Conservation (phyloP, 2,329 filamentous ascomycete species). For the Geosmithia morbida region DNA sequence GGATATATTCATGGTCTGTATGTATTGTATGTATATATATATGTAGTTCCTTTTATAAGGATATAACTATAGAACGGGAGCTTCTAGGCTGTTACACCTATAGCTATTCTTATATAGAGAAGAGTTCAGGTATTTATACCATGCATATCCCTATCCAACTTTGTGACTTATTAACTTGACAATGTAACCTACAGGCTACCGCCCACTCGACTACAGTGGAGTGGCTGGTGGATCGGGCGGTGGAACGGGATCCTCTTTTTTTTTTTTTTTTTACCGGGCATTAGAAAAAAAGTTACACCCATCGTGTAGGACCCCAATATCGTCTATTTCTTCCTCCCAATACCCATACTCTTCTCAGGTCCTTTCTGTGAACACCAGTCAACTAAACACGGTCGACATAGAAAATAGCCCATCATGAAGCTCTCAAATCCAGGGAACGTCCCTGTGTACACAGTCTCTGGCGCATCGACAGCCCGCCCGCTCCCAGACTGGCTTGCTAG, state of each 20-base stretch:
- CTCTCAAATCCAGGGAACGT: constrained; percentile 70
- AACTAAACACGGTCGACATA: neutral
- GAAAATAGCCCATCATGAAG: constrained; percentile 42
- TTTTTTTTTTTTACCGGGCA: neutral
- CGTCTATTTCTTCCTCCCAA: neutral
- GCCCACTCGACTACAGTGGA: neutral
- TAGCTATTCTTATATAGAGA: no score
- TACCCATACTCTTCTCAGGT: neutral
- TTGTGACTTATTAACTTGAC: no score
- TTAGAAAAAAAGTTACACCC: neutral
- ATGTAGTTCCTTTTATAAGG: no score
- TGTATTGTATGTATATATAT: no score
- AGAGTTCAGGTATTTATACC: no score
- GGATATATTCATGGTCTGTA: no score
- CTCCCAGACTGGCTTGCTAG: constrained; percentile 92
- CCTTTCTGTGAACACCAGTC: no score
- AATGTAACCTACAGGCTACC: no score
- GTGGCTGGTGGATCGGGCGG: neutral
- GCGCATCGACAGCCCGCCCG: constrained; percentile 72
- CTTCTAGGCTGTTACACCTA: no score
- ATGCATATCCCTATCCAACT: no score
- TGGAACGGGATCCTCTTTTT: neutral
- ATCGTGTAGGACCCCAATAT: neutral
- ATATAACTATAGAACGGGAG: no score
- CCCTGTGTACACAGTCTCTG: constrained; percentile 89